Base-by-base conservation (phyloP, 306 rosid genomes). In the Morella rubra region DNA sequence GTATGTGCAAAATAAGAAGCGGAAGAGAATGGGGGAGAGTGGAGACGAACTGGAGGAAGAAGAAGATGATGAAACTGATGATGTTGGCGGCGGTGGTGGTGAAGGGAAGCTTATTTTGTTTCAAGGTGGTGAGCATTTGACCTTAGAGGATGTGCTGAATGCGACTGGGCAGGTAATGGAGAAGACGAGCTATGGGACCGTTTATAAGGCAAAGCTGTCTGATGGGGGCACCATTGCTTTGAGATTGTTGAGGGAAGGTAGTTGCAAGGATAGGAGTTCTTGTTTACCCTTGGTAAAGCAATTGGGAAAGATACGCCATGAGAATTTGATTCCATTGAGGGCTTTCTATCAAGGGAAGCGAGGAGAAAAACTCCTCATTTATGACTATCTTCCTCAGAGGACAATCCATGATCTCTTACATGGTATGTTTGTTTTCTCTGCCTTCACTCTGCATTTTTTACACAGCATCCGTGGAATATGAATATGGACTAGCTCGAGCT, bases 101-200 rank as follows among this genome's bases (percentile, higher is more conserved):
- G 96, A 92, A 54, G 97, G 97, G n/a, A 96, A 90, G 90, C 98
- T 96, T 50, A 93, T 92, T 86, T 81, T 91, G 67, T 96, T 96
- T 75, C 82, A 86, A 24, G 99, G 99, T 0, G 98, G 98, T 5
- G 99, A 96, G 83, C 91, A 91, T 87, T 87, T 96, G 93, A 89
- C 92, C 12, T 77, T 96, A 47, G 99, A 96, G 12, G 99, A 96
- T 74, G 99, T 96, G 78, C 76, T 96, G 90, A 96, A 96, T 70
- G 99, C 99, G 4, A 92, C 97, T 1, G 99, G 99, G 5, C 99
- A 92, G 73, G 97, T 96, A 60, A 79, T 93, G 97, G 99, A 96
- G 89, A 96, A 96, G 89, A 93, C 98, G 6, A 83, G 87, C 80
- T 96, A 96, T 84, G 98, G 99, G 61, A 96, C 99, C 3, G 92